phyloP scores from a whole-genome alignment of 1,284 basidiomycete genomes.

The Schizophyllum commune region DNA sequence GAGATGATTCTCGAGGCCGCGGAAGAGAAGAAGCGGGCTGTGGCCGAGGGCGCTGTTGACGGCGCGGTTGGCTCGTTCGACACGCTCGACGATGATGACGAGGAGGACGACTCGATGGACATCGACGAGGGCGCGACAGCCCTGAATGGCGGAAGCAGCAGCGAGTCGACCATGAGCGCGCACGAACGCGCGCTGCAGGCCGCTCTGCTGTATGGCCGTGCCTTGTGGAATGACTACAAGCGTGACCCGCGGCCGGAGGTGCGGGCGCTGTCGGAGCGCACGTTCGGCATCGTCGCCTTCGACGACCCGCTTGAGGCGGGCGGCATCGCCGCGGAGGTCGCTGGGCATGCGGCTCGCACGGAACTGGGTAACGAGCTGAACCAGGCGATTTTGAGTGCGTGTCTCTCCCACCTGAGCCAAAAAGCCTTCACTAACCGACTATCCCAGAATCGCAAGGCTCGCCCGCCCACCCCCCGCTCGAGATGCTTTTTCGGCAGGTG shows the following conservation, averaged over 20 bases:
- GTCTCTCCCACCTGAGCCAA: constrained; percentile 2
- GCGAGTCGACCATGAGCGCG: constrained; percentile 16
- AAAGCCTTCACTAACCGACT: not conserved
- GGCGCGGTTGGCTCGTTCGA: constrained; percentile 10
- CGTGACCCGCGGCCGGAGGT: constrained; percentile 52
- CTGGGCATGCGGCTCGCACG: constrained; percentile 56
- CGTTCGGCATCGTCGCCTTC: constrained; percentile 74
- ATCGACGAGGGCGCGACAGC: constrained; percentile 4
- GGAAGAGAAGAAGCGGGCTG: constrained; percentile 47
- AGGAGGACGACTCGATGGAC: not conserved
- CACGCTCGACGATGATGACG: constrained; percentile 2
- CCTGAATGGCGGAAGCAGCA: constrained; percentile 14
- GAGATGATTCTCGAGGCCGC: constrained; percentile 67
- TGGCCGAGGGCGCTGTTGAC: constrained; percentile 11
- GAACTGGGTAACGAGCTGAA: constrained; percentile 71
- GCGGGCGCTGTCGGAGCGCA: constrained; percentile 55
- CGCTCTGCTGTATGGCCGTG: constrained; percentile 65
- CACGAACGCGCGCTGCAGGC: constrained; percentile 53
- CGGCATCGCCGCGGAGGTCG: constrained; percentile 56
- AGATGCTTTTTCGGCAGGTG: constrained; percentile 69
- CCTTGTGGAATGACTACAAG: constrained; percentile 59
- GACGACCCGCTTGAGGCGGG: constrained; percentile 61
- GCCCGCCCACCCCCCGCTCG: constrained; percentile 62
- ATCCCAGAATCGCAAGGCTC: constrained; percentile 65
- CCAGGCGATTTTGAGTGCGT: constrained; percentile 70